A percentile compares a stretch with the other conserved stretches of the same genome.
These are phyloP conservation scores for Babesia caballi DNA, from an alignment of 169 alveolate species.

Conservation along the genomic window DNA sequence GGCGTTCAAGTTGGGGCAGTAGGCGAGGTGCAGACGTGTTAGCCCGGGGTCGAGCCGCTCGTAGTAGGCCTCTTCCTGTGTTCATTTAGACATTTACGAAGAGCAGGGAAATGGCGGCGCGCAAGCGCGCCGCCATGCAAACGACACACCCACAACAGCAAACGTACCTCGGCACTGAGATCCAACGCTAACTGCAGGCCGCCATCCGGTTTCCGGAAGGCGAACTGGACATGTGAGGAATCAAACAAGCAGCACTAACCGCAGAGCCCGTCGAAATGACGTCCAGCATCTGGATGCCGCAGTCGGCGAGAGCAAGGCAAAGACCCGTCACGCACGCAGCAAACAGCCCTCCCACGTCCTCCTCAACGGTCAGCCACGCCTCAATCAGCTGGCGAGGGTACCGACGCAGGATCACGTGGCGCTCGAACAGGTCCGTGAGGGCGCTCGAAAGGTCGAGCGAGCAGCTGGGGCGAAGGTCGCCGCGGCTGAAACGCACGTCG, in stretches of 20 bases:
- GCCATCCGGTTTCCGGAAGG: constrained; percentile 13
- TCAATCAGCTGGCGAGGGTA: constrained; percentile 56
- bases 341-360: constrained; percentile 58
- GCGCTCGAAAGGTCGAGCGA: constrained; percentile 1
- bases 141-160: neutral
- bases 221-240: constrained; percentile 4
- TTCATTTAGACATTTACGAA: neutral
- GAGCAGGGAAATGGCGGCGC: neutral
- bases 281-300: constrained; percentile 60
- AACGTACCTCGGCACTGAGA: constrained; percentile 23
- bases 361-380: constrained; percentile 48
- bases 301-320: constrained; percentile 47
- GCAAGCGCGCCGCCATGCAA: neutral
- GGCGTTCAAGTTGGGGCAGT: constrained; percentile 31
- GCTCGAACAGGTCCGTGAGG: constrained; percentile 47
- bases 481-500: constrained; percentile 26
- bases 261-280: constrained; percentile 43
- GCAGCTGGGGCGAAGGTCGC: neutral
- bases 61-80: constrained; percentile 42
- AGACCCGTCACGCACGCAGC: constrained; percentile 47
- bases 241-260: constrained; percentile 1
- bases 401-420: constrained; percentile 34
- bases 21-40: constrained; percentile 48
- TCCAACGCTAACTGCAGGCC: constrained; percentile 27
- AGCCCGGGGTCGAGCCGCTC: constrained; percentile 36